Evolutionary conservation across 768 basidiomycete species (phyloP).

Genomic region (Sarcomyxa edulis): DNA sequence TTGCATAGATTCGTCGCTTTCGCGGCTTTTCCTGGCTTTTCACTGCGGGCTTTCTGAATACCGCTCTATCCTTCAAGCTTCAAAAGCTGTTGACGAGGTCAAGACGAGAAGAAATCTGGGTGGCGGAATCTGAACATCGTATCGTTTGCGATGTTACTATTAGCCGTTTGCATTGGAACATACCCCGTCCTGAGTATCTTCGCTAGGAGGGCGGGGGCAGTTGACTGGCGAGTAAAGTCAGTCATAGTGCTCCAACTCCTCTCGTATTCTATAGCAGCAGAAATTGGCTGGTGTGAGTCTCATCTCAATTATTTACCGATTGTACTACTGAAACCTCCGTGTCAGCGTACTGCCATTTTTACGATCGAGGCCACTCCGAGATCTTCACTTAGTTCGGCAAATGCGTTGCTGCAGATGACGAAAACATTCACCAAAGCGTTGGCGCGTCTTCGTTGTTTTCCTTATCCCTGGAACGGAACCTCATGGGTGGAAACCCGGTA

Average conservation of each 20-base stretch:
- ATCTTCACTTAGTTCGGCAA: conserved; percentile 21
- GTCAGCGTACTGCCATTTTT: conserved; percentile 27
- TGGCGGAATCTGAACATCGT: too few relatives aligned
- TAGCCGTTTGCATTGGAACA: conserved; percentile 10
- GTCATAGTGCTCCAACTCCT: conserved; percentile 12
- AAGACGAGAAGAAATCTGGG: too few relatives aligned
- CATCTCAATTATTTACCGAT: conserved; percentile 9
- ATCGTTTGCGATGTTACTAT: too few relatives aligned
- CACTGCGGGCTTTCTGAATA: too few relatives aligned
- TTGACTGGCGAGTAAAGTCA: conserved; percentile 11
- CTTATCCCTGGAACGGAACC: conserved; percentile 17
- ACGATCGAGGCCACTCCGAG: conserved; percentile 14
- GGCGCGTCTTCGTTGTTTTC: conserved; percentile 20
- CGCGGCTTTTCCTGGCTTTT: too few relatives aligned
- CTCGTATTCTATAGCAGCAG: conserved; percentile 8
- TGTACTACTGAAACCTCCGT: not conserved
- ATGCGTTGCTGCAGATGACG: conserved; percentile 23
- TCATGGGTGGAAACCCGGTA: conserved; percentile 17
- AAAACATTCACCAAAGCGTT: conserved; percentile 14
- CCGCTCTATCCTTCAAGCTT: too few relatives aligned
- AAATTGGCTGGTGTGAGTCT: conserved; percentile 11
- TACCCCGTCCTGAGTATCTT: conserved; percentile 14
- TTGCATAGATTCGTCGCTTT: too few relatives aligned
- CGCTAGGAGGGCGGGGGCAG: conserved; percentile 9
- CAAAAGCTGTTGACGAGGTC: too few relatives aligned